Base-by-base conservation (phyloP, 23 red algal species). In the Gracilariopsis chorda region DNA sequence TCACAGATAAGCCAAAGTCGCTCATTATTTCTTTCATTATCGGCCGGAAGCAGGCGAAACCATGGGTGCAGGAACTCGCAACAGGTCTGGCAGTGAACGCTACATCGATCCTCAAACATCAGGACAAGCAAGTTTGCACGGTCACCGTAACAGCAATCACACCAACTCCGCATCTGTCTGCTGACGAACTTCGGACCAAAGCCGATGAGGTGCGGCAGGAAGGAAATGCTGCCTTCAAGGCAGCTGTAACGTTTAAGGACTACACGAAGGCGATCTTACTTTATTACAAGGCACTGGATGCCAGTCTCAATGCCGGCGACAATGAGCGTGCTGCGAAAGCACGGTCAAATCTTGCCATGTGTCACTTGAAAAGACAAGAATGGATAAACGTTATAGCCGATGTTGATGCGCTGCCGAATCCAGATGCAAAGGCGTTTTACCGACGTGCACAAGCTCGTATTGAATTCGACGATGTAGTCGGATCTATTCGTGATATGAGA, bases 271-370 rank as follows among this genome's bases (percentile, higher is more conserved):
- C 77, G 21, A 40, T 80, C 45, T 27, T 91, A 2, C 13, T 70
- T 13, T 91, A 91, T 48, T 46, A 78, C 21, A 73, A 74, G 52
- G 88, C 88, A 11, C 39, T 82, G 42, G 51, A 78, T 49, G 51
- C 52, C 36, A 61, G 52, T 46, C 23, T 12, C 14, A 25, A 36
- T 3, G 74, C 42, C 28, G 75, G 21, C 11, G 88, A 91, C 33
- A 23, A 30, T 19, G 24, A 42, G 6, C n/a, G 77, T 41, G 28
- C 27, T 39, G 73, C 68, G 21, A 55, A 21, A 8, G 34, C 82
- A 25, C 57, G 42, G 8, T 56, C 52, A 9, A 91, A 91, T 69
- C 56, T 91, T 16, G 88, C 88, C 11, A 51, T 91, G 40, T 68
- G 57, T 57, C 45, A 51, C 23, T 23, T 80, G 2, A 56, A 57